phyloP scores from a whole-genome alignment of 2,329 filamentous ascomycete genomes.

The Tolypocladium amazonense region DNA sequence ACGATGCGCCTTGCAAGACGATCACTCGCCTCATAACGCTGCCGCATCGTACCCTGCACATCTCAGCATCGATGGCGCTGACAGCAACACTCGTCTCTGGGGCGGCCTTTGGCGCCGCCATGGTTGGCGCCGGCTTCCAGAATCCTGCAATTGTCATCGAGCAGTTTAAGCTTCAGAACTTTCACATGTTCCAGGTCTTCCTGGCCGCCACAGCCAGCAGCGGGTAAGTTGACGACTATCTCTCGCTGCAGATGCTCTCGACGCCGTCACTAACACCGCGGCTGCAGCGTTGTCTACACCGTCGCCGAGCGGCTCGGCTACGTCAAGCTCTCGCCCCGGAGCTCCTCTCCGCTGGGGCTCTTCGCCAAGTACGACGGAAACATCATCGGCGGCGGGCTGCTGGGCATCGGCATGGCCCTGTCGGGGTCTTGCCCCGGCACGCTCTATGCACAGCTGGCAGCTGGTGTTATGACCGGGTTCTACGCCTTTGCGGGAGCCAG shows the following conservation, averaged over 20 bases:
- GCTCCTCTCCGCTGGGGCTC: slow-evolving; percentile 40
- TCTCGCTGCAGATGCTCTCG: neutral
- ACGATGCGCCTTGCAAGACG: neutral
- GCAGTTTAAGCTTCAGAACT: slow-evolving; percentile 51
- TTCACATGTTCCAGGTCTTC: slow-evolving; percentile 57
- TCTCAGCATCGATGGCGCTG: slow-evolving; percentile 9
- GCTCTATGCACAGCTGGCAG: slow-evolving; percentile 48
- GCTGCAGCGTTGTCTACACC: slow-evolving; percentile 32
- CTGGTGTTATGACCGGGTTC: slow-evolving; percentile 38
- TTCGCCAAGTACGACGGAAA: slow-evolving; percentile 52
- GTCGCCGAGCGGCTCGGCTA: slow-evolving; percentile 31
- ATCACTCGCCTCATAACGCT: neutral
- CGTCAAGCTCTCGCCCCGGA: slow-evolving; percentile 33
- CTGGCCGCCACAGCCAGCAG: slow-evolving; percentile 51
- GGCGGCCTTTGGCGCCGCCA: slow-evolving; percentile 49
- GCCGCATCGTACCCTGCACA: no score
- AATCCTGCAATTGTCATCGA: slow-evolving; percentile 47
- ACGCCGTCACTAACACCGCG: neutral
- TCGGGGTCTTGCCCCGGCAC: slow-evolving; percentile 57
- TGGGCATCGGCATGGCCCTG: slow-evolving; percentile 56
- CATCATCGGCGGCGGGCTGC: slow-evolving; percentile 48
- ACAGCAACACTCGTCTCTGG: slow-evolving; percentile 33
- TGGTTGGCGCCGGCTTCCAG: slow-evolving; percentile 50
- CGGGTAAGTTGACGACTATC: slow-evolving; percentile 33
- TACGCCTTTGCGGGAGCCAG: slow-evolving; percentile 43